Evolutionary conservation across 352 stramenopile genomes (phyloP).

Genomic region (Aphanomyces astaci): DNA sequence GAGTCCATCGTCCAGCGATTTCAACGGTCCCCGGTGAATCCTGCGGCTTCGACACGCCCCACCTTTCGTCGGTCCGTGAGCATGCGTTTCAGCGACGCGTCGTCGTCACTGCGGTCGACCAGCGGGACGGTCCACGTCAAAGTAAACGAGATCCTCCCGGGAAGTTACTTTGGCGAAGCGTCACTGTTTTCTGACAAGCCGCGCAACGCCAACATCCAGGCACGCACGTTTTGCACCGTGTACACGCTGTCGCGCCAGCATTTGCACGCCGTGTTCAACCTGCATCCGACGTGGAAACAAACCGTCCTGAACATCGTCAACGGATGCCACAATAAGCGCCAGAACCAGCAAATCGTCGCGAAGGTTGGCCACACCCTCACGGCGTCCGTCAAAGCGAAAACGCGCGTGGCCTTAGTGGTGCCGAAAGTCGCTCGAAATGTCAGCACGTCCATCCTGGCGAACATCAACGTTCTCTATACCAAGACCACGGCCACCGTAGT

Average conservation of each 20-base stretch:
- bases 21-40: too few relatives aligned
- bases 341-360: slow-evolving; percentile 43
- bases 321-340: slow-evolving; percentile 43
- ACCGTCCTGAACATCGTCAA: slow-evolving; percentile 48
- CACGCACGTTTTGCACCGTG: slow-evolving; percentile 51
- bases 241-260: slow-evolving; percentile 42
- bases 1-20: background rate
- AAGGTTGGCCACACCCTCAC: background rate
- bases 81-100: background rate
- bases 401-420: too few relatives aligned
- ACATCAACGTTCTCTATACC: background rate
- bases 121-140: slow-evolving; percentile 25
- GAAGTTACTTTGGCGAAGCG: slow-evolving; percentile 52
- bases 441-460: background rate
- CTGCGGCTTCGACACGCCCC: background rate
- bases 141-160: slow-evolving; percentile 42
- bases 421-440: background rate
- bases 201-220: slow-evolving; percentile 38
- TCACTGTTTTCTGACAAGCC: slow-evolving; percentile 54
- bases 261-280: slow-evolving; percentile 50
- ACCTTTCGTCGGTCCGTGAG: background rate
- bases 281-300: slow-evolving; percentile 54
- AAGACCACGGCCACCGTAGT: background rate
- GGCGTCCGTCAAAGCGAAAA: background rate
- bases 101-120: background rate